Evolutionary conservation across 2,329 filamentous ascomycete species (phyloP).

Genomic region (Pseudogymnoascus pannorum): DNA sequence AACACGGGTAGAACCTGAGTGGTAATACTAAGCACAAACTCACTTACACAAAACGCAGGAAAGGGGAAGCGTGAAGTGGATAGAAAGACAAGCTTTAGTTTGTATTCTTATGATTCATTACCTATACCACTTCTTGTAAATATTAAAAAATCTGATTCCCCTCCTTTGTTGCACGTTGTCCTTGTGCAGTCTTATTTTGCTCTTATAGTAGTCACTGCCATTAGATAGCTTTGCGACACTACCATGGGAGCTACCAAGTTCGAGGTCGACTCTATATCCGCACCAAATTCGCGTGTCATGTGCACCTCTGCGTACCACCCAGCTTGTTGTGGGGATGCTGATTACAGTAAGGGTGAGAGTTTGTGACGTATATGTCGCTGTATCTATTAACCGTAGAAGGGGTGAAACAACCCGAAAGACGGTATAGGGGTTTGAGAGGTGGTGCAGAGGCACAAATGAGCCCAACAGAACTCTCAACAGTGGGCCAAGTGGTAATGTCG

Average conservation of each 20-base stretch:
- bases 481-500: conserved; percentile 15
- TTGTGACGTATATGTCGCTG: not conserved
- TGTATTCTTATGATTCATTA: no score
- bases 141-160: no score
- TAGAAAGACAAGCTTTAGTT: no score
- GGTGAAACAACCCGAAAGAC: not conserved
- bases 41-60: no score
- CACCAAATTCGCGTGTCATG: not conserved
- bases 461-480: conserved; percentile 15
- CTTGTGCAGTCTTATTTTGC: no score
- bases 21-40: no score
- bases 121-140: no score
- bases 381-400: not conserved
- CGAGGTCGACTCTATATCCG: not conserved
- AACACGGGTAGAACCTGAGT: no score
- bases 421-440: conserved; percentile 16
- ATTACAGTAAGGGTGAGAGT: not conserved
- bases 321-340: not conserved
- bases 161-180: no score
- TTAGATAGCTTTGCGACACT: not conserved
- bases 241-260: not conserved
- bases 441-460: conserved; percentile 18
- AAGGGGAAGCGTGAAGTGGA: no score
- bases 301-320: not conserved
- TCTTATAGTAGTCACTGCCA: not conserved